Conservation (phyloP, 1,139 yeast genomes). For the Dujonia santamariae region DNA sequence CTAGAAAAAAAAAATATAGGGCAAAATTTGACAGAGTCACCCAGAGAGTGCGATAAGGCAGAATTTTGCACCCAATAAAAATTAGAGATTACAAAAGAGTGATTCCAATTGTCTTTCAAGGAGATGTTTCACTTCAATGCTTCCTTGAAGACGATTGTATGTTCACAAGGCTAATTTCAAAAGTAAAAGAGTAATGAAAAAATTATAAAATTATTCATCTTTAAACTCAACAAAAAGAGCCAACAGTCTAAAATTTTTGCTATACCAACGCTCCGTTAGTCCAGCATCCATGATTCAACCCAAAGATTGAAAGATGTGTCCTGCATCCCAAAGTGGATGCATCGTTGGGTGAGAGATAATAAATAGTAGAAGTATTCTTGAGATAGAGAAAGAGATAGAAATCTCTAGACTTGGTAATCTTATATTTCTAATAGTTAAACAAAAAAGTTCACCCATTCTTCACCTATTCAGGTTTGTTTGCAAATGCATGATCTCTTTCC, state of each 20-base stretch:
- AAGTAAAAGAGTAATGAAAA: background rate
- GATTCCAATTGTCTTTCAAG: too few species aligned
- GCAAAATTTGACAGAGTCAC: too few species aligned
- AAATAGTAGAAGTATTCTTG: background rate
- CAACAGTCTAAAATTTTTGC: constrained; percentile 12
- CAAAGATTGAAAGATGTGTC: constrained; percentile 32
- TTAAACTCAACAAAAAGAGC: too few species aligned
- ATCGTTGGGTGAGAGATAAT: constrained; percentile 41
- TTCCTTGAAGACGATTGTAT: too few species aligned
- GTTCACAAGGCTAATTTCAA: background rate
- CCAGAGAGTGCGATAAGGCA: too few species aligned
- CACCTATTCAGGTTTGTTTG: background rate
- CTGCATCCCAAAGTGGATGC: constrained; percentile 63
- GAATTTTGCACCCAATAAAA: too few species aligned
- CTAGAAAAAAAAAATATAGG: too few species aligned
- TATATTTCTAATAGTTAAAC: background rate
- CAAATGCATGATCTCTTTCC: background rate
- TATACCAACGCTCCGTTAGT: constrained; percentile 70
- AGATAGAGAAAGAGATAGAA: background rate
- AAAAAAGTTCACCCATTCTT: background rate
- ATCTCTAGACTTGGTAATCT: background rate
- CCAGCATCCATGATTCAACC: constrained; percentile 26
- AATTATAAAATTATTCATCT: background rate
- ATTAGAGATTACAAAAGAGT: too few species aligned
- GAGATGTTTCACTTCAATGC: too few species aligned